Evolutionary conservation across 306 rosid genomes (phyloP), one percentile per base, ranked within the genome.

Genomic region (Acacia acuminata): DNA sequence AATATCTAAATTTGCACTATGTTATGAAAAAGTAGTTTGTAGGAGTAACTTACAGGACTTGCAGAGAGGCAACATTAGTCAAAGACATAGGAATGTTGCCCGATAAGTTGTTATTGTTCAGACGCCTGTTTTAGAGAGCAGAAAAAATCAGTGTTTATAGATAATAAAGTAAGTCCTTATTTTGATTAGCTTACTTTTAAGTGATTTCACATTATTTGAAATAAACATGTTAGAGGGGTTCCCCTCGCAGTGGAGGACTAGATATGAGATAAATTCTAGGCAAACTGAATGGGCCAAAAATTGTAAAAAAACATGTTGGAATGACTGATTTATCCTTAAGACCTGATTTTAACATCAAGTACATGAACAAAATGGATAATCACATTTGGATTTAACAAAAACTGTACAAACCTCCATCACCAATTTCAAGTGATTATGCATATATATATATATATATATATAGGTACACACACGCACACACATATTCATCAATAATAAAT

Each of bases 81-180:
- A 70, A 14, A 43, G 75, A n/a, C 75, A 70, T 70, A 3, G 55
- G 75, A 43, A 70, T 70, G 25, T 22, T 43, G 12, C 75, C 75
- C 3, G 75, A 70, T 19, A 42, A 70, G 17, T 2, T 40, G 34
- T 70, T 70, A 22, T 70, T 4, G 34, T 70, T 70, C 16, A 70
- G 74, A 10, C 74, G 74, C 53, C 53, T 70, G 25, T 70, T 70
- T 42, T 30, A 42, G 17, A 48, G 20, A 6, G 20, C 7, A 15
- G 20, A 48, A 3, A 48, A 10, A 16, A 48, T 48, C 7, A 48
- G 7, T 15, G 20, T 48, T 48, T 48, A 14, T 48, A 0, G 20
- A 48, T 48, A 48, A 48, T 48, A 16, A 48, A 48, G 8, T 44
- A 48, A 48, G 8, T 44, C 0, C 4, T 44, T 2, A 3, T 44